Base-by-base conservation (phyloP, 2,329 filamentous ascomycete species). In the Erysiphe neolycopersici region DNA sequence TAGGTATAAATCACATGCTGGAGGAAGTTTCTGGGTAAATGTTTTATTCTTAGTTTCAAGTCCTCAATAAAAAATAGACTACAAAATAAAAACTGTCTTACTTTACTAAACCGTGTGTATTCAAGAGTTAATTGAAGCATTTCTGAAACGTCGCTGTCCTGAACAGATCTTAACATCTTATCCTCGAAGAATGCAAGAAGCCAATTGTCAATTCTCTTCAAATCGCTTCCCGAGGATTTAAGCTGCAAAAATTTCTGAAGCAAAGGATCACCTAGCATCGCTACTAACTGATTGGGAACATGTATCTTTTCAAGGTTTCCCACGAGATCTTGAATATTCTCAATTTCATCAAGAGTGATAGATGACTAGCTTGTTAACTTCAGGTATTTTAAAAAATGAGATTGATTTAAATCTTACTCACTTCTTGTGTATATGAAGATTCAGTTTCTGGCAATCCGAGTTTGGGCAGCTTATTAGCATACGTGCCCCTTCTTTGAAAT, bases 221-320 rank as follows among this genome's bases (percentile, higher is more conserved):
- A 59, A 12, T 64, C 64, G 41, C 65, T 62, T 14, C 62, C 59
- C 32, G 69, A 66, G 1, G 75, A 69, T 42, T 70, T 67, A 29
- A 80, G 60, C n/a, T 79, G 61, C 31, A 82, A 61, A 19, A 87
- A 64, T 54, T 87, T 89, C 56, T 87, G 81, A 1, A 87, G 67
- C 29, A 91, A 62, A 3, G 77, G 77, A 53, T 91, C 79, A 1
- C 69, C 71, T 13, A 91, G 62, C 4, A 80, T 73, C 5, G 83
- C 79, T 36, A 84, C 73, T 1, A 91, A 64, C 58, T 92, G 83
- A 48, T 79, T 84, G 0, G 83, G 83, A 36, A 84, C 62, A 57
- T 89, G 79, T 22, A 92, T 74, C 50, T 68, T 79, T 51, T 91
- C 81, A 9, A 92, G 59, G 45, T 71, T 78, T 38, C 70, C 68